These are phyloP conservation scores for Talaromyces atroroseus DNA, from an alignment of 2,329 filamentous ascomycete genomes.

Conservation along the genomic window DNA sequence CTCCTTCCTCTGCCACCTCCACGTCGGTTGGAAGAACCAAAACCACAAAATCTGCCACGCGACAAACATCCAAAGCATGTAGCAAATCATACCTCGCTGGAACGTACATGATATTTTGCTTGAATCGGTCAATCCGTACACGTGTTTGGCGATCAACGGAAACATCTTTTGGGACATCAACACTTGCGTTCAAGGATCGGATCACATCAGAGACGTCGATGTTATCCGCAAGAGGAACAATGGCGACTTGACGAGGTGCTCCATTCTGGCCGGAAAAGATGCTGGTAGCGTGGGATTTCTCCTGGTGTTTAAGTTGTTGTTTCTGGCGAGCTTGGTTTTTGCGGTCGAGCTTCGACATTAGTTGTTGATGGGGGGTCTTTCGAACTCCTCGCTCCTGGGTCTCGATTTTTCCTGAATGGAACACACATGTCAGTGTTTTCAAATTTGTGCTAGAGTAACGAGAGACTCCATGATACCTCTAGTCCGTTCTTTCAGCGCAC, in stretches of 20 bases:
- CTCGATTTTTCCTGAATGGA: constrained; percentile 68
- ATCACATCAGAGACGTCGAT: constrained; percentile 64
- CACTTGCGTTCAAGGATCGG: constrained; percentile 64
- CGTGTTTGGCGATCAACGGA: constrained; percentile 54
- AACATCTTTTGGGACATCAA: constrained; percentile 68
- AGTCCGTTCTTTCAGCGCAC: constrained; percentile 72
- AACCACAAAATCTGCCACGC: constrained; percentile 85
- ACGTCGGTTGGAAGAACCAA: constrained; percentile 75
- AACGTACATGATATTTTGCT: constrained; percentile 87
- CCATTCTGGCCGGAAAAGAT: constrained; percentile 84
- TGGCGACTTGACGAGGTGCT: constrained; percentile 79
- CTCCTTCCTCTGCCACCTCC: constrained; percentile 72
- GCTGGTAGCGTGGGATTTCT: constrained; percentile 70
- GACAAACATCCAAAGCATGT: constrained; percentile 75
- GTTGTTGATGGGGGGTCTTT: constrained; percentile 88
- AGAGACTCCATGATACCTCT: constrained; percentile 60
- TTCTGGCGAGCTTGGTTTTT: constrained; percentile 92
- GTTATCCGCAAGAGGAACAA: constrained; percentile 76
- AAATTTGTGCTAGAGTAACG: too few species aligned
- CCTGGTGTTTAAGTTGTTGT: constrained; percentile 74
- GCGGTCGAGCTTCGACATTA: constrained; percentile 95
- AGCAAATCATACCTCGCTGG: constrained; percentile 68
- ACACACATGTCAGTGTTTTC: constrained; percentile 10
- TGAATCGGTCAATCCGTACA: constrained; percentile 80
- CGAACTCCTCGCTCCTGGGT: constrained; percentile 62